Conservation (phyloP, 352 stramenopile species). For the Pythium grandisporangium region DNA sequence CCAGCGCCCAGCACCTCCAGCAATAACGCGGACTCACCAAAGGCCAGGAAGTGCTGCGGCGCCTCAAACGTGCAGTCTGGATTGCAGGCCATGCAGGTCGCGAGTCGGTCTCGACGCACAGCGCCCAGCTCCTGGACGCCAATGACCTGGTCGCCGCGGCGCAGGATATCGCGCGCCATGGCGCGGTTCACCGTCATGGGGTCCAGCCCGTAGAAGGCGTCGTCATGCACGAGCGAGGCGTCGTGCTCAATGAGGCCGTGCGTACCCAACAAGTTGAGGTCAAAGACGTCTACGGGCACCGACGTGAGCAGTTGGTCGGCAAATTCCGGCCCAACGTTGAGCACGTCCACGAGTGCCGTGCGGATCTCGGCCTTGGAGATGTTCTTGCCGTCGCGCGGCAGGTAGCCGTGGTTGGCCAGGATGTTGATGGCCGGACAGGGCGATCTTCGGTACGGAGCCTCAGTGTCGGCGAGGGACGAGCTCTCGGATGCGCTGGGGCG, state of each 20-base stretch:
- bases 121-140: constrained; percentile 19
- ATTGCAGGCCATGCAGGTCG: not conserved
- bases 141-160: constrained; percentile 13
- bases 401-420: constrained; percentile 13
- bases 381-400: constrained; percentile 8
- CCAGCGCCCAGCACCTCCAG: constrained; percentile 12
- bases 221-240: constrained; percentile 34
- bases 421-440: constrained; percentile 14
- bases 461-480: not conserved
- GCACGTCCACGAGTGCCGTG: constrained; percentile 4
- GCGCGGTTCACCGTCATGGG: constrained; percentile 17
- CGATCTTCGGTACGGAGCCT: not conserved
- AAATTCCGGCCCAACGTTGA: constrained; percentile 5
- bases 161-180: constrained; percentile 22
- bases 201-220: constrained; percentile 29
- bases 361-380: not conserved
- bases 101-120: constrained; percentile 4
- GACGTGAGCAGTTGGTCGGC: not conserved
- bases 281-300: constrained; percentile 1
- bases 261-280: constrained; percentile 8
- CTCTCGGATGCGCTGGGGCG: not conserved
- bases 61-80: constrained; percentile 2
- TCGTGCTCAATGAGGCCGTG: constrained; percentile 43
- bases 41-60: constrained; percentile 12
- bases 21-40: constrained; percentile 20